Evolutionary conservation across 2,329 filamentous ascomycete species (phyloP), one percentile per base, ranked within the genome.

Genomic region (Colletotrichum liriopes): DNA sequence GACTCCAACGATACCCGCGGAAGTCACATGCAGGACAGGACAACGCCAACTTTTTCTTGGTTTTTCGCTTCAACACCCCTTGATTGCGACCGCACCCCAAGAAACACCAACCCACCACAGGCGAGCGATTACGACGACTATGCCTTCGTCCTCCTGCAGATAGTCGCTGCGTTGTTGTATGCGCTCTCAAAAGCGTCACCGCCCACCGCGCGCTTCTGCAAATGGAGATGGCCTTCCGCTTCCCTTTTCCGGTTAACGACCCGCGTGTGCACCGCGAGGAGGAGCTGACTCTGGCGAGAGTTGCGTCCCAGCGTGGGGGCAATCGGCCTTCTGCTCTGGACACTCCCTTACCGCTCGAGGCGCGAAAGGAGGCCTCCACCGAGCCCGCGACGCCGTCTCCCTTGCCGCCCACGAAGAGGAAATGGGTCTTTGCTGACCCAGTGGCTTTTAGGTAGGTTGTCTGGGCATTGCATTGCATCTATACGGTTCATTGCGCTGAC

Each of bases 341-440:
- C 23, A 69, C 74, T 20, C 64, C 73, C 45, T 60, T 73, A 35
- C 64, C 73, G 26, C 47, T 62, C 23, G 62, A 72, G 3, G 49
- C 62, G 41, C 72, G 49, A 47, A 74, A 69, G 35, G 73, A 74
- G n/a, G 20, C 52, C 14, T 72, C 72, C 11, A 43, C 61, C 18
- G 73, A 72, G 16, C 47, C 59, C 35, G 41, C 73, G 16, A 65
- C 74, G 8, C 43, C 67, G 2, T 72, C 77, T 2, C 73, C 72
- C 20, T 66, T 78, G 20, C 72, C 79, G 29, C 77, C 80, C 23
- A 77, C 81, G 4, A 76, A 84, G 55, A 86, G 86, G 71, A 82
- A 84, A 74, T 82, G 90, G 39, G 87, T 89, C n/a, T 85, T 90
- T 73, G 87, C 89, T 2, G 89, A 91, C 75, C 88, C 89, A 23